Evolutionary conservation across 306 rosid species (phyloP), one percentile per base, ranked within the genome.

Genomic region (Rosa multiflora): DNA sequence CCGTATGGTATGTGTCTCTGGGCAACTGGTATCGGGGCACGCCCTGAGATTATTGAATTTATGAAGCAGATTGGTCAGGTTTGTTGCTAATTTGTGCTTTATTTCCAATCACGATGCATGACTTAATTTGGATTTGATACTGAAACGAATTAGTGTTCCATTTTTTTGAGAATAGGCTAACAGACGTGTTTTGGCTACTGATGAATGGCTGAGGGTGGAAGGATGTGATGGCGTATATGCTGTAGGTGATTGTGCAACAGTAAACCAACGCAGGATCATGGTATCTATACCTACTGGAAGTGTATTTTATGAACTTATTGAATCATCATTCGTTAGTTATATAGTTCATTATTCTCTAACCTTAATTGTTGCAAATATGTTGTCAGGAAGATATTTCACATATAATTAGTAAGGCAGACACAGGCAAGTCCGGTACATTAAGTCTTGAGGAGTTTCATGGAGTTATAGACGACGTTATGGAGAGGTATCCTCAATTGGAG

Each of bases 1-100:
- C 94, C 96, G 29, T 91, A 91, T 79, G 98, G 96, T 62, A 84
- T 93, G 88, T 67, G 89, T 75, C 89, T 93, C 49, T 93, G 98
- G 96, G 90, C 98, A 56, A 91, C 98, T 52, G 96, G 98, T 67
- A 84, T 93, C 11, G 82, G 88, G 73, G 88, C 96, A 70, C 83
- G 89, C 82, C 92, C 96, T 6, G 94, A 89, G 80, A 79, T 93
- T 67, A 73, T 75, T 58, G 88, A 91, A 73, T 89, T 91, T 67
- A 93, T 93, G 98, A 85, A 91, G 86, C 90, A 93, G 84, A 88
- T 91, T 63, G 94, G 92, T 77, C 98, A 92, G 97, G 97, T 91
- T 49, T 77, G 83, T 72, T 77, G 35, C 29, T 40, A 20, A 39
- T 26, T 56, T 55, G 67, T 18, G 47, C 18, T 71, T 51, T 15